Percentiles rank a stretch among this genome's conserved stretches.
Evolutionary conservation across 352 stramenopile genomes (phyloP).

Genomic region (Globisporangium cederbergense): DNA sequence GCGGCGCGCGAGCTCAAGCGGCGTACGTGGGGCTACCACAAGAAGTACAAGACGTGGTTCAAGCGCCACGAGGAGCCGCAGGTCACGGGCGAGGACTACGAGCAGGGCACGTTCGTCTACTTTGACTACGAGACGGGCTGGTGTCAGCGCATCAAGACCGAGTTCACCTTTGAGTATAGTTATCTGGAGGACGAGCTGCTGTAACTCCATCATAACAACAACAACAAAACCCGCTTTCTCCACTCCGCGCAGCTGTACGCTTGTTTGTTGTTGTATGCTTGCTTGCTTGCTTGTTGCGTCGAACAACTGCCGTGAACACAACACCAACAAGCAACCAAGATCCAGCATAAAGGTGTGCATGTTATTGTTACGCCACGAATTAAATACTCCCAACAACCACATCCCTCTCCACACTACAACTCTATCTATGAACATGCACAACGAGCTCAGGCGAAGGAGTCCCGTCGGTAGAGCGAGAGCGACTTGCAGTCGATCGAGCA

Average conservation of each 20-base stretch:
- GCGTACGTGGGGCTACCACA: constrained; percentile 99
- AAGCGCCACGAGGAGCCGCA: constrained; percentile 96
- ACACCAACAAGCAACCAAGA: neutral
- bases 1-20: constrained; percentile 97
- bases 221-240: neutral
- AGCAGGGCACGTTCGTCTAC: constrained; percentile 99
- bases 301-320: neutral
- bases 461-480: constrained; percentile 46
- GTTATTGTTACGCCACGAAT: constrained; percentile 10
- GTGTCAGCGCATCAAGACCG: constrained; percentile 98
- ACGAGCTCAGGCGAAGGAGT: constrained; percentile 14
- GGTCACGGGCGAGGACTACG: constrained; percentile 97
- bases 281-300: neutral
- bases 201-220: constrained; percentile 10
- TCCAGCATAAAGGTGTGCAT: neutral
- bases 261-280: neutral
- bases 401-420: neutral
- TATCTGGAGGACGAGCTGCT: constrained; percentile 93
- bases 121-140: constrained; percentile 99
- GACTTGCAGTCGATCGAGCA: constrained; percentile 83
- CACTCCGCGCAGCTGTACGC: neutral
- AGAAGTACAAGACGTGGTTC: constrained; percentile 99
- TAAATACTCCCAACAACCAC: constrained; percentile 9
- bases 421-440: neutral
- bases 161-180: constrained; percentile 99